A percentile compares a stretch with the other conserved stretches of the same genome.
Conservation (phyloP, 2,329 filamentous ascomycete species). For the Alternaria brassicae region DNA sequence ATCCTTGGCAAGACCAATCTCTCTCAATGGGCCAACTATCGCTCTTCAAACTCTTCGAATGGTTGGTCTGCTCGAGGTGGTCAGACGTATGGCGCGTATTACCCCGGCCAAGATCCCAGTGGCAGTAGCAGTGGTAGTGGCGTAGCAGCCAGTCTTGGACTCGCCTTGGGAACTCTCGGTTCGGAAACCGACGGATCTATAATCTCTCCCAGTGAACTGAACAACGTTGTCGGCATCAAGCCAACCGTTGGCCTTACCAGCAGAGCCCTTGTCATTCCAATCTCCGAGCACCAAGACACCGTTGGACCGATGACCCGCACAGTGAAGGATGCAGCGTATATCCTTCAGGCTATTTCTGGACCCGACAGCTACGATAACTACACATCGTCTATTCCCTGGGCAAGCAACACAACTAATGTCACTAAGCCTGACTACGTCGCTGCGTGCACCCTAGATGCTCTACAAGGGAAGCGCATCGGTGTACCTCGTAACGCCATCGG, state of each 20-base stretch:
- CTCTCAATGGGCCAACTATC: conserved; percentile 70
- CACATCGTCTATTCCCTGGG: conserved; percentile 63
- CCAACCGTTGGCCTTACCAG: conserved; percentile 70
- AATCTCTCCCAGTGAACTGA: conserved; percentile 61
- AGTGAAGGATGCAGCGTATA: conserved; percentile 64
- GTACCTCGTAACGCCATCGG: conserved; percentile 67
- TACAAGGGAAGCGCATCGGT: conserved; percentile 68
- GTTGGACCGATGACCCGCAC: conserved; percentile 65
- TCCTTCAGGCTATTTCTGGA: conserved; percentile 66
- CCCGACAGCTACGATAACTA: conserved; percentile 63
- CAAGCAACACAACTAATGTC: conserved; percentile 45
- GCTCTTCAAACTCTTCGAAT: conserved; percentile 63
- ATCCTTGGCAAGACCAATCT: conserved; percentile 72
- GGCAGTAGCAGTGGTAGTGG: conserved; percentile 60
- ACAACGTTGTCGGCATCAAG: conserved; percentile 69
- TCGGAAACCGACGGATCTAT: conserved; percentile 71
- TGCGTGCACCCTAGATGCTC: conserved; percentile 61
- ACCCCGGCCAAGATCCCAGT: conserved; percentile 65
- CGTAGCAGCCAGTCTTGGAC: conserved; percentile 65
- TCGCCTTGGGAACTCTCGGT: conserved; percentile 66
- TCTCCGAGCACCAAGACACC: conserved; percentile 64
- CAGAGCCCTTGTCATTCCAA: conserved; percentile 69
- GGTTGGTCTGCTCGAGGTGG: conserved; percentile 72
- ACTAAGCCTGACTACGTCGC: conserved; percentile 66
- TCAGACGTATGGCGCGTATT: conserved; percentile 68